phyloP scores from a whole-genome alignment of 2,329 filamentous ascomycete species.

The Sclerotiophoma versabilis region DNA sequence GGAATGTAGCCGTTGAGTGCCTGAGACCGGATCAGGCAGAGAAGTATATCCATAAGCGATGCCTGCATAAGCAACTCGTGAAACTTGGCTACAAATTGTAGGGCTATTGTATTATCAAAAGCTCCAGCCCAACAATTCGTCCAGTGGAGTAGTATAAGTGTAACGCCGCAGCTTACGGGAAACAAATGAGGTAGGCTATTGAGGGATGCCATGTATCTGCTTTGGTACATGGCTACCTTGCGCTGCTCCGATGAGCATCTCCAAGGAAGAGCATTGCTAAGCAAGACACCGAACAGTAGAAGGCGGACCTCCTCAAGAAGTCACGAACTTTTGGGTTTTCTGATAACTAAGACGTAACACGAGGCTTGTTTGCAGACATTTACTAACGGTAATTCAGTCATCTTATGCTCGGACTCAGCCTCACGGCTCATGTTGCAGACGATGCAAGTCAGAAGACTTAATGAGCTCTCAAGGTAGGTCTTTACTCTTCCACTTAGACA shows the following conservation, averaged over 20 bases:
- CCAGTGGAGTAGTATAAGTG: background rate
- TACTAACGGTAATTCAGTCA: background rate
- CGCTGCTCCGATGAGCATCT: slow-evolving; percentile 4
- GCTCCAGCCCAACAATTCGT: background rate
- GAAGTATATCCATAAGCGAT: slow-evolving; percentile 12
- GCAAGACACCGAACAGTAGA: background rate
- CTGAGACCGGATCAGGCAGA: slow-evolving; percentile 15
- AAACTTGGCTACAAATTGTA: slow-evolving; percentile 30
- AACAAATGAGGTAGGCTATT: slow-evolving; percentile 12
- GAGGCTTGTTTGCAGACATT: background rate
- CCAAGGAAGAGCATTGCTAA: background rate
- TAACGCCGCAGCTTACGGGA: background rate
- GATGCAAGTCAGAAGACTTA: too few relatives aligned
- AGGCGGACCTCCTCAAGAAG: background rate
- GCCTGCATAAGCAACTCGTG: slow-evolving; percentile 29
- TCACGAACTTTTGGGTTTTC: background rate
- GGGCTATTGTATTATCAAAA: background rate
- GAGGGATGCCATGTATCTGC: slow-evolving; percentile 7
- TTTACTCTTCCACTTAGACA: too few relatives aligned
- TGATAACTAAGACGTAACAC: background rate
- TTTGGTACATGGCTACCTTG: slow-evolving; percentile 19
- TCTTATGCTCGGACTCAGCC: background rate
- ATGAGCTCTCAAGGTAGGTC: too few relatives aligned
- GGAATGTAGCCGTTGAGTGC: slow-evolving; percentile 7
- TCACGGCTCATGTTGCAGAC: background rate